phyloP scores from a whole-genome alignment of 1,284 basidiomycete species.

The Naganishia sp. region DNA sequence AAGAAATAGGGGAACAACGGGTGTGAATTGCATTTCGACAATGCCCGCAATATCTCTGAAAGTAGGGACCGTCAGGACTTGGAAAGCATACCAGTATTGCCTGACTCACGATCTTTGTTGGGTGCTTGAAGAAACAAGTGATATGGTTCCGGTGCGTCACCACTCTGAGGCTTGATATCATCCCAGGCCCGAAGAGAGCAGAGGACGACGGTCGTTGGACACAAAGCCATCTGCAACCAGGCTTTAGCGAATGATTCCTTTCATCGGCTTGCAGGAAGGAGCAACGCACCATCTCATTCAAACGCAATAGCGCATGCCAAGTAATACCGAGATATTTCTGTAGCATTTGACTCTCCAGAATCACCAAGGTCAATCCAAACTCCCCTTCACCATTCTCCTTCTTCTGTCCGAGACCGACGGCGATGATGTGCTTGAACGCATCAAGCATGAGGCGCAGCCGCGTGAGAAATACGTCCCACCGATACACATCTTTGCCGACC shows the following conservation, averaged over 20 bases:
- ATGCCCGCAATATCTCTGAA: slow-evolving; percentile 39
- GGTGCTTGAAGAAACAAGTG: slow-evolving; percentile 66
- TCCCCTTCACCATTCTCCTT: background rate
- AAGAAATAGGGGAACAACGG: slow-evolving; percentile 69
- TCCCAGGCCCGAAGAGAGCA: slow-evolving; percentile 72
- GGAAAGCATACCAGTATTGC: background rate
- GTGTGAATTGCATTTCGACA: slow-evolving; percentile 41
- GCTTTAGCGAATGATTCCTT: background rate
- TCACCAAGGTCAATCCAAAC: background rate
- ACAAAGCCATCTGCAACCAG: background rate
- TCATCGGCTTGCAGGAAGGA: background rate
- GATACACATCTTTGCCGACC: slow-evolving; percentile 15
- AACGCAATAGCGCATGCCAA: slow-evolving; percentile 68
- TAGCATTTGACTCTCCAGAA: slow-evolving; percentile 57
- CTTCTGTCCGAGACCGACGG: background rate
- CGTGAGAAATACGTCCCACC: slow-evolving; percentile 14
- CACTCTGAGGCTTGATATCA: slow-evolving; percentile 67
- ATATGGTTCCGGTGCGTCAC: slow-evolving; percentile 73
- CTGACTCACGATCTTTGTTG: slow-evolving; percentile 60
- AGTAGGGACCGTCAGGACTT: background rate
- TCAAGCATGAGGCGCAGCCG: slow-evolving; percentile 9
- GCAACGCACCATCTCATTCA: slow-evolving; percentile 70
- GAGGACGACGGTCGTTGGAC: slow-evolving; percentile 59
- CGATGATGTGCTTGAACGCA: background rate
- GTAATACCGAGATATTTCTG: slow-evolving; percentile 65